Conservation (phyloP, 495 filamentous ascomycete species). For the Bombardia bombarda region DNA sequence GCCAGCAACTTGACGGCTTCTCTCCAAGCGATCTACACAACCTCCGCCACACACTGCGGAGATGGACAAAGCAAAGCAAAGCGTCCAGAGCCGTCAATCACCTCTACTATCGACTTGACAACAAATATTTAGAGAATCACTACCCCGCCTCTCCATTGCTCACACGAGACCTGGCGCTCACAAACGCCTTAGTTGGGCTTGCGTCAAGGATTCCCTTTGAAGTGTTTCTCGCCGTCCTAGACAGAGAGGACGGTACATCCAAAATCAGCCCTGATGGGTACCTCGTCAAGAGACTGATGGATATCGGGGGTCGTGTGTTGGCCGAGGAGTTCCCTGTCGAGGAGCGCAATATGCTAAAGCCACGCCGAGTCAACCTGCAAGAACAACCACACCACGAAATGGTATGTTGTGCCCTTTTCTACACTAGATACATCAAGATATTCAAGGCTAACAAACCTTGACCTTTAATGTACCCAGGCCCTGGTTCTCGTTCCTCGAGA, state of each 20-base stretch:
- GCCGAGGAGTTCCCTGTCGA: slow-evolving; percentile 5
- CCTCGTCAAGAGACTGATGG: slow-evolving; percentile 3
- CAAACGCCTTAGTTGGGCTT: slow-evolving; percentile 1
- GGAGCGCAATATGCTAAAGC: too few relatives aligned
- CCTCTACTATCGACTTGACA: slow-evolving; percentile 10
- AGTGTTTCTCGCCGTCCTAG: slow-evolving; percentile 10
- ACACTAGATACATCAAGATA: too few relatives aligned
- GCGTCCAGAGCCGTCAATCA: neutral
- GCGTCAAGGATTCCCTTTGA: slow-evolving; percentile 4
- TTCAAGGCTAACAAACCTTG: too few relatives aligned
- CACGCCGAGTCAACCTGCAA: too few relatives aligned
- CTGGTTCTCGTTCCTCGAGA: slow-evolving; percentile 14
- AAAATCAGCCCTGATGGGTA: neutral
- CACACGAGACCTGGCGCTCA: slow-evolving; percentile 3
- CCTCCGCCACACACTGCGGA: slow-evolving; percentile 6
- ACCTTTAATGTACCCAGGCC: neutral
- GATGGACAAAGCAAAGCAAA: slow-evolving; percentile 9
- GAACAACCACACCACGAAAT: too few relatives aligned
- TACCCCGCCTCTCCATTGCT: neutral
- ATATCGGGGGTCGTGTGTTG: slow-evolving; percentile 5
- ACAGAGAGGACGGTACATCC: slow-evolving; percentile 4
- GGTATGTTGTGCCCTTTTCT: neutral
- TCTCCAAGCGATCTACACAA: neutral
- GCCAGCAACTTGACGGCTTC: neutral
- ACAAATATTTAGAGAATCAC: neutral